Evolutionary conservation across 371 early-diverging fungal species (phyloP).

Genomic region (Apophysomyces elegans): DNA sequence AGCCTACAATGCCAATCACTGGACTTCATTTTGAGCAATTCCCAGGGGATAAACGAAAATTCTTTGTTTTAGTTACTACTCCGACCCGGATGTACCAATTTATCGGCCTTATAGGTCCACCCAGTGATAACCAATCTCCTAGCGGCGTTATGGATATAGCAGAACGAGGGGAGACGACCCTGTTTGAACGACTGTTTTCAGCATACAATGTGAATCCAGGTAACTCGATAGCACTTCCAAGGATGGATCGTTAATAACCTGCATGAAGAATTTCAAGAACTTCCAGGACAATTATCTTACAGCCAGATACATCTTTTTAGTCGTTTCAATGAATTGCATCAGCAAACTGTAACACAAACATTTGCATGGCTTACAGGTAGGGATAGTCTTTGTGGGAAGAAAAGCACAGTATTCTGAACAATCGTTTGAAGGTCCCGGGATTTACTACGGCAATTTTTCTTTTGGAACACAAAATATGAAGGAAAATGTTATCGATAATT

Average conservation of each 20-base stretch:
- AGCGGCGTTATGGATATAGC: slow-evolving; percentile 13
- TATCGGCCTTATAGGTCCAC: slow-evolving; percentile 55
- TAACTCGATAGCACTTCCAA: slow-evolving; percentile 10
- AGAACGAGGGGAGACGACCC: slow-evolving; percentile 33
- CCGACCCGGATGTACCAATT: slow-evolving; percentile 82
- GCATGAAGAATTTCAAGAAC: slow-evolving; percentile 66
- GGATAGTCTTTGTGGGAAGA: not conserved
- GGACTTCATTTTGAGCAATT: slow-evolving; percentile 79
- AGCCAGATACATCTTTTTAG: slow-evolving; percentile 66
- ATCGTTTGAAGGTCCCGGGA: slow-evolving; percentile 54
- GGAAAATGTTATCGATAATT: slow-evolving; percentile 75
- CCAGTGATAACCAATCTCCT: not conserved
- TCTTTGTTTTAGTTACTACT: slow-evolving; percentile 75
- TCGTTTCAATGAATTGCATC: slow-evolving; percentile 62
- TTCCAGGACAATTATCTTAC: slow-evolving; percentile 61
- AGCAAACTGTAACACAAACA: slow-evolving; percentile 60
- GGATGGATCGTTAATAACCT: not conserved
- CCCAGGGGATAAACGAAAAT: slow-evolving; percentile 66
- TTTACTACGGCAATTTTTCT: slow-evolving; percentile 77
- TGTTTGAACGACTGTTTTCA: slow-evolving; percentile 63
- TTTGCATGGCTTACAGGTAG: slow-evolving; percentile 77
- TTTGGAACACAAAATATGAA: slow-evolving; percentile 71
- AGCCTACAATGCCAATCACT: slow-evolving; percentile 63
- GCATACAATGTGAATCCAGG: slow-evolving; percentile 57
- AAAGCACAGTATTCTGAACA: not conserved